Percentiles rank a stretch among this genome's conserved stretches.
Conservation (phyloP, 2,329 filamentous ascomycete species). For the Aspergillus hiratsukae region DNA sequence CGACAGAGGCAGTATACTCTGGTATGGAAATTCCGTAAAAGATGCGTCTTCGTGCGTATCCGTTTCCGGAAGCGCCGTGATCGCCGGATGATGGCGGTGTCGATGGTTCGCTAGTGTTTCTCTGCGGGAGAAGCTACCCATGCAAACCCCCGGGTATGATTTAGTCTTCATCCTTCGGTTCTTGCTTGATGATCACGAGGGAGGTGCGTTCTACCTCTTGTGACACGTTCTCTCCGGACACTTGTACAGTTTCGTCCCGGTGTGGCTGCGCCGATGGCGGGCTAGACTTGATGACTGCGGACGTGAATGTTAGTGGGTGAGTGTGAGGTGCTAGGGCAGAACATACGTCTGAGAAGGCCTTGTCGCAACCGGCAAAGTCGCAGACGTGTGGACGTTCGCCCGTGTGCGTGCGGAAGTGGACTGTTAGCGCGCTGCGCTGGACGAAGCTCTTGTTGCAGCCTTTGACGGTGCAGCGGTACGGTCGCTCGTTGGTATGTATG, state of each 20-base stretch:
- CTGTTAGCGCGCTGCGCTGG: slow-evolving; percentile 44
- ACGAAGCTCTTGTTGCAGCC: slow-evolving; percentile 47
- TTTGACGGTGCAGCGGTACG: slow-evolving; percentile 42
- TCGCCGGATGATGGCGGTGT: slow-evolving; percentile 34
- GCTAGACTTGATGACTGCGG: slow-evolving; percentile 38
- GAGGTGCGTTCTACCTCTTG: slow-evolving; percentile 24
- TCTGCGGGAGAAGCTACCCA: slow-evolving; percentile 36
- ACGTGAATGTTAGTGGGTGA: not conserved
- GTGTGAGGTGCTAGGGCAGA: not conserved
- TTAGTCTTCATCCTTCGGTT: not conserved
- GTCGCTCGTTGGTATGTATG: slow-evolving; percentile 46
- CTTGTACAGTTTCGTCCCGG: slow-evolving; percentile 37
- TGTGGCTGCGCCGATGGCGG: slow-evolving; percentile 38
- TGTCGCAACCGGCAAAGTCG: slow-evolving; percentile 39
- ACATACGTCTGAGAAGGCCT: slow-evolving; percentile 43
- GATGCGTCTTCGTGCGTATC: slow-evolving; percentile 27
- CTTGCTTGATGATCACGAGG: not conserved
- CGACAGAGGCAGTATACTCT: not conserved
- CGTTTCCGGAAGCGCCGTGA: slow-evolving; percentile 26
- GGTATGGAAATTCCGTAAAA: not conserved
- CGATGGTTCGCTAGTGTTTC: slow-evolving; percentile 40
- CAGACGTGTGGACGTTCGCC: slow-evolving; percentile 43
- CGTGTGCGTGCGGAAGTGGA: slow-evolving; percentile 43
- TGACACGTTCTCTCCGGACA: slow-evolving; percentile 38
- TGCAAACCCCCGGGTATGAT: not conserved